These are phyloP conservation scores for Fusarium falciforme DNA, from an alignment of 2,329 filamentous ascomycete species.

Conservation along the genomic window DNA sequence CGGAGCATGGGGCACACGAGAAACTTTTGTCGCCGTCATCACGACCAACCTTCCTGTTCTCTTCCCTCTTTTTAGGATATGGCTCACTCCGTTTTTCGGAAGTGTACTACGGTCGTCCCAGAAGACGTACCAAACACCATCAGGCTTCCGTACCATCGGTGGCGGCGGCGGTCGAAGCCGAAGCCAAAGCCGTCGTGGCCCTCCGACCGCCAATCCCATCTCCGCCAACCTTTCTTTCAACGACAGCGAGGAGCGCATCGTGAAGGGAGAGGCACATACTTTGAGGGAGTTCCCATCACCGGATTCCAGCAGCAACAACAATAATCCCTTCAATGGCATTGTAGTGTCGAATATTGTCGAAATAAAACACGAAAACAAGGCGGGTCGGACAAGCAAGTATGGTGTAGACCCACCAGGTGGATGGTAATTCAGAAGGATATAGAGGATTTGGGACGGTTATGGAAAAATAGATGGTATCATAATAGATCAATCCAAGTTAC, in stretches of 20 bases:
- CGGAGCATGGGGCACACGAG: conserved; percentile 53
- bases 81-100: conserved; percentile 49
- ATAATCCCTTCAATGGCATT: conserved; percentile 45
- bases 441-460: neutral
- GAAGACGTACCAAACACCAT: conserved; percentile 52
- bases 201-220: conserved; percentile 49
- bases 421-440: conserved; percentile 22
- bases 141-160: conserved; percentile 55
- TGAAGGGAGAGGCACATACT: conserved; percentile 56
- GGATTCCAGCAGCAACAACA: conserved; percentile 27
- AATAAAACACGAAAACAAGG: conserved; percentile 43
- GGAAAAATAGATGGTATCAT: neutral
- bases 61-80: conserved; percentile 56
- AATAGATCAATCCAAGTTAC: neutral
- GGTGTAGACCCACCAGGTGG: conserved; percentile 1
- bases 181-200: conserved; percentile 47
- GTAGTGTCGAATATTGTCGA: conserved; percentile 57
- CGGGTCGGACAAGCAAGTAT: conserved; percentile 2
- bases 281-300: conserved; percentile 35
- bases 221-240: conserved; percentile 53
- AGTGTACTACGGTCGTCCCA: conserved; percentile 48
- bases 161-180: conserved; percentile 45
- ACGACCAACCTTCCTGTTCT: conserved; percentile 56
- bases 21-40: conserved; percentile 55
- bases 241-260: conserved; percentile 53